phyloP scores from a whole-genome alignment of 257 asterid species.

The Eustoma russellianum region DNA sequence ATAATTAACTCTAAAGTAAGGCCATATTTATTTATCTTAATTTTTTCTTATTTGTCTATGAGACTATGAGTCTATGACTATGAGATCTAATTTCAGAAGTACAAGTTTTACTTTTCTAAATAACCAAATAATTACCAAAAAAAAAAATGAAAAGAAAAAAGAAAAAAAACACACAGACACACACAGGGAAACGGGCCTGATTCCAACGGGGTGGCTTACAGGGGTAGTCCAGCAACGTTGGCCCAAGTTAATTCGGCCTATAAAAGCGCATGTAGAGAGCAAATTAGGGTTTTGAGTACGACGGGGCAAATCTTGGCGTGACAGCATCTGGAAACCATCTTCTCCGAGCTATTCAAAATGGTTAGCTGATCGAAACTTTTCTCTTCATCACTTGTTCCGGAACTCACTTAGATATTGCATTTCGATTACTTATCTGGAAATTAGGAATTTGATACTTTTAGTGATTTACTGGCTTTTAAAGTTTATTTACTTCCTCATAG shows the following conservation, averaged over 20 bases:
- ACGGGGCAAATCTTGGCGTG: too few relatives aligned
- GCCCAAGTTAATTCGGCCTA: not conserved
- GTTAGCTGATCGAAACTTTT: not conserved
- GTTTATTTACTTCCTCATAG: not conserved
- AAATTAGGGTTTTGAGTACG: not conserved
- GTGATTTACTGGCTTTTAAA: not conserved
- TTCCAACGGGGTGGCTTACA: too few relatives aligned
- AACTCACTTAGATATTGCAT: not conserved
- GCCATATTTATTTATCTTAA: too few relatives aligned
- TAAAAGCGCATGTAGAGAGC: not conserved
- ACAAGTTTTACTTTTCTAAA: too few relatives aligned
- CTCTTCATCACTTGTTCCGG: not conserved
- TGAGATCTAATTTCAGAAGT: too few relatives aligned
- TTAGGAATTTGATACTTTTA: not conserved
- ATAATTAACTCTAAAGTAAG: too few relatives aligned
- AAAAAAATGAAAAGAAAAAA: too few relatives aligned
- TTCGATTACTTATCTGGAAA: not conserved
- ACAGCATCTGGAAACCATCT: not conserved
- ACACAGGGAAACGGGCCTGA: too few relatives aligned
- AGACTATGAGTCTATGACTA: too few relatives aligned
- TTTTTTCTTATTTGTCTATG: too few relatives aligned
- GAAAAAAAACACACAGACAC: too few relatives aligned
- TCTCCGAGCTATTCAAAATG: conserved; percentile 8
- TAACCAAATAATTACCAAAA: too few relatives aligned
- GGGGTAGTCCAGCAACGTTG: not conserved